Conservation (phyloP, 371 early-diverging fungal species). For the Rhizopus microsporus region DNA sequence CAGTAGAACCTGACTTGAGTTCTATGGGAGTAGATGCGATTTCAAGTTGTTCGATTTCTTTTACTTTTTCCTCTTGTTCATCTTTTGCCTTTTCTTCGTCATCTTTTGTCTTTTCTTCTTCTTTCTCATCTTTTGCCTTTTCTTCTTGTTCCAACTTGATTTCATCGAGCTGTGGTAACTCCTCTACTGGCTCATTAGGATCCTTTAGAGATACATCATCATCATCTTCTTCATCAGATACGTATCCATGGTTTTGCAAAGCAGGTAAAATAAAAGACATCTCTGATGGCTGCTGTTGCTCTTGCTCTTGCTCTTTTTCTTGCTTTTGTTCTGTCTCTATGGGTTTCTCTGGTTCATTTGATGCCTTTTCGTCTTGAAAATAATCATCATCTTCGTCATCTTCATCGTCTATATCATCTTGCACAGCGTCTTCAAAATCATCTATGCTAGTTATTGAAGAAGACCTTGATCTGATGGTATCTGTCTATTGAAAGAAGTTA, state of each 20-base stretch:
- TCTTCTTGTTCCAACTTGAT: not conserved
- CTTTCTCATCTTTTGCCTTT: not conserved
- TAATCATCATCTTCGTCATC: conserved; percentile 28
- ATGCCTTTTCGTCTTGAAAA: conserved; percentile 20
- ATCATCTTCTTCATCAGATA: conserved; percentile 20
- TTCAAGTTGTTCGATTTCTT: conserved; percentile 19
- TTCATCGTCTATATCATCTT: conserved; percentile 18
- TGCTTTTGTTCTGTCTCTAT: conserved; percentile 10
- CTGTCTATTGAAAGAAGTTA: not conserved
- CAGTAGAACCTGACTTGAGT: not conserved
- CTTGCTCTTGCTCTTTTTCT: not conserved
- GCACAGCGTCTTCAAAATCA: conserved; percentile 22
- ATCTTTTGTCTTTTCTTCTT: not conserved
- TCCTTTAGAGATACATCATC: conserved; percentile 19
- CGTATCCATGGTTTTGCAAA: conserved; percentile 21
- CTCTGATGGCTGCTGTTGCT: conserved; percentile 4
- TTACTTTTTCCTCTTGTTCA: conserved; percentile 3
- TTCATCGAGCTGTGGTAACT: not conserved
- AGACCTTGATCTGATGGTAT: conserved; percentile 15
- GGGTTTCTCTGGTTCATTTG: conserved; percentile 1
- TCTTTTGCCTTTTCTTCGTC: not conserved
- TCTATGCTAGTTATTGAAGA: conserved; percentile 17
- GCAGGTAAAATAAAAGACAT: conserved; percentile 29
- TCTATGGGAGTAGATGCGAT: conserved; percentile 6
- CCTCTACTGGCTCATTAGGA: conserved; percentile 7